A percentile compares a stretch with the other conserved stretches of the same genome.
These are phyloP conservation scores for Cubamyces lactineus DNA, from an alignment of 768 basidiomycete genomes.

Conservation along the genomic window DNA sequence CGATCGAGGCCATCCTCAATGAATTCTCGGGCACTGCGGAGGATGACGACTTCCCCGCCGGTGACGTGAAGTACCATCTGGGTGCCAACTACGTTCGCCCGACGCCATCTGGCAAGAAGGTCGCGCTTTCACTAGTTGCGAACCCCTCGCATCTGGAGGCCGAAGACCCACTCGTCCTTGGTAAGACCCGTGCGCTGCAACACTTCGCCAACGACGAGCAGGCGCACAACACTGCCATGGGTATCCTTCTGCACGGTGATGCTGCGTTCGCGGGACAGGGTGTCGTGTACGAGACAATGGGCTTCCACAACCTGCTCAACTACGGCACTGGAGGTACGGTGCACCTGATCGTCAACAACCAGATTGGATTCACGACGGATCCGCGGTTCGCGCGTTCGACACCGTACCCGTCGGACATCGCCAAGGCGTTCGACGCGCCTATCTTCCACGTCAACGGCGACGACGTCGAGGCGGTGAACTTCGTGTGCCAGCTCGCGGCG, in stretches of 20 bases:
- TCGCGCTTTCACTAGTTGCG: slow-evolving; percentile 94
- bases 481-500: slow-evolving; percentile 96
- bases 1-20: slow-evolving; percentile 97
- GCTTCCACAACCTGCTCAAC: slow-evolving; percentile 91
- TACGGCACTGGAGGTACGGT: slow-evolving; percentile 98
- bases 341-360: slow-evolving; percentile 98
- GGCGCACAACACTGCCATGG: slow-evolving; percentile 86
- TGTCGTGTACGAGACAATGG: slow-evolving; percentile 99
- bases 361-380: slow-evolving; percentile 98
- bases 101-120: slow-evolving; percentile 97
- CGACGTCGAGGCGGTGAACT: slow-evolving; percentile 97
- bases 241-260: slow-evolving; percentile 93
- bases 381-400: slow-evolving; percentile 97
- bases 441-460: slow-evolving; percentile 99
- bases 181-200: slow-evolving; percentile 95
- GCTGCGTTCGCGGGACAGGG: slow-evolving; percentile 99
- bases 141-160: slow-evolving; percentile 99
- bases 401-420: slow-evolving; percentile 96
- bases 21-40: slow-evolving; percentile 83
- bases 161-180: slow-evolving; percentile 94
- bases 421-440: slow-evolving; percentile 96
- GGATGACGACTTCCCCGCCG: slow-evolving; percentile 78
- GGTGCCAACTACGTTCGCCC: slow-evolving; percentile 98
- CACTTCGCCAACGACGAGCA: slow-evolving; percentile 88
- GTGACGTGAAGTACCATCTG: slow-evolving; percentile 99